phyloP scores from a whole-genome alignment of 2,329 filamentous ascomycete genomes.

The Chrysoporthe deuterocubensis region DNA sequence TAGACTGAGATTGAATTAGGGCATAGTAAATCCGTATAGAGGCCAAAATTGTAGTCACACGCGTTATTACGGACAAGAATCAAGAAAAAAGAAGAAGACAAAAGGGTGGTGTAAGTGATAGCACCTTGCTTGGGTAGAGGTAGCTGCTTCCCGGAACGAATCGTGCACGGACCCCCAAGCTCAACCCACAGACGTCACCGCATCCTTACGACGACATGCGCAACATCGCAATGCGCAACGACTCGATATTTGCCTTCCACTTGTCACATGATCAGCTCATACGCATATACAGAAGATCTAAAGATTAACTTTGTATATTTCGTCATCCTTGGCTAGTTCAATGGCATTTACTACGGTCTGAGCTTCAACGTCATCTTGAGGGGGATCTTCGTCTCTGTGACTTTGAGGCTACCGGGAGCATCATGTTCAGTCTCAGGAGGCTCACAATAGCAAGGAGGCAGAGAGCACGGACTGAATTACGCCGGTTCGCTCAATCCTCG shows the following conservation, averaged over 20 bases:
- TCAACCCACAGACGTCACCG: conserved; percentile 2
- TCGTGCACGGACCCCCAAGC: conserved; percentile 7
- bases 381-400: neutral
- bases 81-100: neutral
- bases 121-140: neutral
- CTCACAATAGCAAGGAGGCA: neutral
- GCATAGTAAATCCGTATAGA: neutral
- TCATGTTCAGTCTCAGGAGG: conserved; percentile 18
- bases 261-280: neutral
- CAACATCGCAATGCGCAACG: neutral
- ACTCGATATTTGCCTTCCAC: neutral
- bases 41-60: neutral
- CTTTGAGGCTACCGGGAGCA: neutral
- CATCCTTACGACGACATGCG: neutral
- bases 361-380: neutral
- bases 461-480: neutral
- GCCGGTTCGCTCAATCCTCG: conserved; percentile 6
- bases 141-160: neutral
- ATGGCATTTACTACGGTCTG: neutral
- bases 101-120: conserved; percentile 7
- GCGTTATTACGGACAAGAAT: neutral
- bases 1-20: neutral
- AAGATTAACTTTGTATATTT: neutral
- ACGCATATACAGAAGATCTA: neutral
- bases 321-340: neutral